Evolutionary conservation across 345 rosid genomes (phyloP).

Genomic region (Eucalyptus melliodora): DNA sequence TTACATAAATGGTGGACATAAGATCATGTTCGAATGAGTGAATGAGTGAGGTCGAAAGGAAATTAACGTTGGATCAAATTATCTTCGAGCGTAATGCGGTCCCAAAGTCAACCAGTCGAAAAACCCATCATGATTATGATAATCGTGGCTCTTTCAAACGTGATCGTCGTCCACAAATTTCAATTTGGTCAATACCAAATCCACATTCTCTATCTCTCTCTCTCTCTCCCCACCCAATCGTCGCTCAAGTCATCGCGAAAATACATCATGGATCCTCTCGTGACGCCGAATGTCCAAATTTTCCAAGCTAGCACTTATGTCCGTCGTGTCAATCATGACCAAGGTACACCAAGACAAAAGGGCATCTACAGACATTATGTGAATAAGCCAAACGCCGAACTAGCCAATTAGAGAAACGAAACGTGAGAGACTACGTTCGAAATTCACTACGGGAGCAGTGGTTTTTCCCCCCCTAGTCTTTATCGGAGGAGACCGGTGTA

Average conservation of each 20-base stretch:
- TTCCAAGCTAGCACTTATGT: not conserved
- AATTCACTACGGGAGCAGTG: not conserved
- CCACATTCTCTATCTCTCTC: not conserved
- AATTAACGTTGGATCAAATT: not conserved
- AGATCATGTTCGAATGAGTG: not conserved
- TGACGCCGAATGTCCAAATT: not conserved
- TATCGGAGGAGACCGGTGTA: not conserved
- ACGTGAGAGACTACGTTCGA: not conserved
- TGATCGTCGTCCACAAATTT: not conserved
- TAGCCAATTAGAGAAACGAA: not conserved
- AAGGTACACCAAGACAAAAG: not conserved
- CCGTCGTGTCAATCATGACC: not conserved
- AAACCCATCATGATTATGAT: not conserved
- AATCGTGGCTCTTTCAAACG: not conserved
- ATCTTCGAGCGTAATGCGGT: not conserved
- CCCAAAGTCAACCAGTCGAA: not conserved
- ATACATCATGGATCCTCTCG: not conserved
- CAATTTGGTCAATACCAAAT: not conserved
- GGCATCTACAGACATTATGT: not conserved
- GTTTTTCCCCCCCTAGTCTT: not conserved
- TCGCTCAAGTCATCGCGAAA: not conserved
- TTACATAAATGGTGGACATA: not conserved
- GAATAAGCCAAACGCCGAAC: not conserved
- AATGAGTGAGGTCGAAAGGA: not conserved
- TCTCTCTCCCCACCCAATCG: not conserved